phyloP scores from a whole-genome alignment of 805 yeast genomes.

The Hanseniaspora mollemarum region DNA sequence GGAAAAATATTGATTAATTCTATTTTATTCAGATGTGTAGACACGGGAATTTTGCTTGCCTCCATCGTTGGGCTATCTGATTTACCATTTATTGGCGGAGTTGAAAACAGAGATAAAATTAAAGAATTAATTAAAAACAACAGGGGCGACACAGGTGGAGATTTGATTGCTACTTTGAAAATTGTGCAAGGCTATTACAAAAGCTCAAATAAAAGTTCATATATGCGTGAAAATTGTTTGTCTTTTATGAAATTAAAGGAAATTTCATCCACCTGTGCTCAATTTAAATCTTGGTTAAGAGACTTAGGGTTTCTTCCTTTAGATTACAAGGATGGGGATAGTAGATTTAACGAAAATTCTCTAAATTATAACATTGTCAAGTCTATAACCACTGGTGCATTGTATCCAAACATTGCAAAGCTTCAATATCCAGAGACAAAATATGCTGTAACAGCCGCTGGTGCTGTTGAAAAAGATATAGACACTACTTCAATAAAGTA shows the following conservation, averaged over 20 bases:
- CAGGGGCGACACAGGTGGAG: conserved; percentile 52
- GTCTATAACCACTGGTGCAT: conserved; percentile 66
- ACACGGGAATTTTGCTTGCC: conserved; percentile 67
- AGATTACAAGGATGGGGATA: conserved; percentile 31
- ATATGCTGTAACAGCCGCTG: conserved; percentile 54
- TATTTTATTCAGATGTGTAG: conserved; percentile 71
- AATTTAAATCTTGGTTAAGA: conserved; percentile 55
- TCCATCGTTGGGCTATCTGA: conserved; percentile 61
- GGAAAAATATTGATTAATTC: conserved; percentile 75
- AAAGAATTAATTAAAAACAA: conserved; percentile 33
- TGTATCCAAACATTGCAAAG: conserved; percentile 72
- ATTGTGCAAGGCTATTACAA: conserved; percentile 46
- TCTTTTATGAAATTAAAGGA: conserved; percentile 59
- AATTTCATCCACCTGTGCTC: conserved; percentile 56
- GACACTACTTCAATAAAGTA: conserved; percentile 63
- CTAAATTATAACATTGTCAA: conserved; percentile 43
- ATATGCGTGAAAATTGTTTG: conserved; percentile 47
- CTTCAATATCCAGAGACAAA: conserved; percentile 76
- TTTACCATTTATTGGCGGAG: conserved; percentile 51
- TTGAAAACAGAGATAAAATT: conserved; percentile 54
- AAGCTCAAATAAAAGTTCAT: conserved; percentile 29
- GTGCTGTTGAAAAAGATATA: conserved; percentile 76
- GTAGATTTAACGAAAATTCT: conserved; percentile 38
- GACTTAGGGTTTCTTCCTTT: conserved; percentile 70
- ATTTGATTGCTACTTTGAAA: conserved; percentile 53